These are phyloP conservation scores for Alternaria atra DNA, from an alignment of 2,329 filamentous ascomycete species.

Conservation along the genomic window DNA sequence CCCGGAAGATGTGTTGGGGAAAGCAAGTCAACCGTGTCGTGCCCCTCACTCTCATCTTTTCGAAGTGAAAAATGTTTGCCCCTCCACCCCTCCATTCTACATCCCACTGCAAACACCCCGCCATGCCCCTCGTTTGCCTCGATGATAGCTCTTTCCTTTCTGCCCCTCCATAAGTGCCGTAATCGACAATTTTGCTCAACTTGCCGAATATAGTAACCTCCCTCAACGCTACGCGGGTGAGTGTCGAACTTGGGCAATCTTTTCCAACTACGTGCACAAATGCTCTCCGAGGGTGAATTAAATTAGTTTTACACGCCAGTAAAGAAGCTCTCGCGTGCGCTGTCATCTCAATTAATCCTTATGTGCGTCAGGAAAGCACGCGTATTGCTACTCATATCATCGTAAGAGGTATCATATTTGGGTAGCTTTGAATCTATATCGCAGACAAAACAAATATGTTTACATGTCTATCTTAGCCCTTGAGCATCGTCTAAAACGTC, in stretches of 20 bases:
- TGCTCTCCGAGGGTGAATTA: background rate
- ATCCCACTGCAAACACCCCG: constrained; percentile 1
- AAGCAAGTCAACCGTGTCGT: background rate
- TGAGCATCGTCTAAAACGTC: background rate
- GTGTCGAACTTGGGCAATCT: background rate
- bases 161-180: constrained; percentile 7
- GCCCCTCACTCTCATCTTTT: background rate
- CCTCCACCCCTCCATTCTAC: constrained; percentile 2
- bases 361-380: background rate
- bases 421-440: background rate
- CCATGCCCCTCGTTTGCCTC: constrained; percentile 5
- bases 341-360: background rate
- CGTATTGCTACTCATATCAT: background rate
- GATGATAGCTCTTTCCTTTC: background rate
- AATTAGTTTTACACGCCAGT: background rate
- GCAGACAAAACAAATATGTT: background rate
- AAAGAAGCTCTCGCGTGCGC: background rate
- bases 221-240: background rate
- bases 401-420: background rate
- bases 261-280: background rate
- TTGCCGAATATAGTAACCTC: background rate
- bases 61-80: constrained; percentile 1
- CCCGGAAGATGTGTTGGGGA: background rate
- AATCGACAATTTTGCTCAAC: constrained; percentile 5
- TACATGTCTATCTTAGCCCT: background rate